A percentile compares a stretch with the other conserved stretches of the same genome.
phyloP scores from a whole-genome alignment of 2,329 filamentous ascomycete species.

The Penicillium hesseltinei region DNA sequence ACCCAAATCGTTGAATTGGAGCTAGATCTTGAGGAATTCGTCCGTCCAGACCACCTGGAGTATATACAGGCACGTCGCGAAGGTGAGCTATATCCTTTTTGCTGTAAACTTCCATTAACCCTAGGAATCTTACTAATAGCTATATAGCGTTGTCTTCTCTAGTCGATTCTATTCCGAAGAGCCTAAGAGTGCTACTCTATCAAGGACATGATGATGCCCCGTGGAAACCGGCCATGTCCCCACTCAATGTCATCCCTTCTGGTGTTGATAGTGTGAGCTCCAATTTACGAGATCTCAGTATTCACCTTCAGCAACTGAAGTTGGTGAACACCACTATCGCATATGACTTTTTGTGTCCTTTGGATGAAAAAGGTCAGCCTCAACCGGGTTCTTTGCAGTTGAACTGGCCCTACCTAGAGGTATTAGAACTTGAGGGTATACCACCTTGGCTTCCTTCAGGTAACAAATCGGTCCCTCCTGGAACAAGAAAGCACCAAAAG shows the following conservation, averaged over 20 bases:
- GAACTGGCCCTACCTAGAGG: constrained; percentile 4
- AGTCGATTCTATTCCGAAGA: not conserved
- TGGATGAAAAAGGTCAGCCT: constrained; percentile 1
- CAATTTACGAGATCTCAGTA: constrained; percentile 2
- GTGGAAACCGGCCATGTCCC: not conserved
- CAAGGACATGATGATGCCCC: not conserved
- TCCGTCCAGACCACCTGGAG: constrained; percentile 7
- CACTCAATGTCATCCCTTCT: not conserved
- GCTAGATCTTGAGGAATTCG: constrained; percentile 5
- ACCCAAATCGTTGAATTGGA: not conserved
- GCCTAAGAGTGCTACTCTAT: not conserved
- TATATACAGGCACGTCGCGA: constrained; percentile 9
- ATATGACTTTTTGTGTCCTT: constrained; percentile 4
- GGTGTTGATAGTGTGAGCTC: not conserved
- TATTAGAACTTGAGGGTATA: constrained; percentile 1
- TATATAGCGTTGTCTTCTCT: constrained; percentile 7
- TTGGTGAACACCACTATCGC: not conserved
- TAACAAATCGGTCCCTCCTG: constrained; percentile 3
- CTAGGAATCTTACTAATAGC: not conserved
- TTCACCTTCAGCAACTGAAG: constrained; percentile 1
- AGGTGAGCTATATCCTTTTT: constrained; percentile 2
- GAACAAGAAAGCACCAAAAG: constrained; percentile 1
- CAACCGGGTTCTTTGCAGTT: not conserved
- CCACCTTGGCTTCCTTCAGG: constrained; percentile 10
- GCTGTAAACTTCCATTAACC: not conserved